Evolutionary conservation across 2,329 filamentous ascomycete species (phyloP).

Genomic region (Fusarium coicis): DNA sequence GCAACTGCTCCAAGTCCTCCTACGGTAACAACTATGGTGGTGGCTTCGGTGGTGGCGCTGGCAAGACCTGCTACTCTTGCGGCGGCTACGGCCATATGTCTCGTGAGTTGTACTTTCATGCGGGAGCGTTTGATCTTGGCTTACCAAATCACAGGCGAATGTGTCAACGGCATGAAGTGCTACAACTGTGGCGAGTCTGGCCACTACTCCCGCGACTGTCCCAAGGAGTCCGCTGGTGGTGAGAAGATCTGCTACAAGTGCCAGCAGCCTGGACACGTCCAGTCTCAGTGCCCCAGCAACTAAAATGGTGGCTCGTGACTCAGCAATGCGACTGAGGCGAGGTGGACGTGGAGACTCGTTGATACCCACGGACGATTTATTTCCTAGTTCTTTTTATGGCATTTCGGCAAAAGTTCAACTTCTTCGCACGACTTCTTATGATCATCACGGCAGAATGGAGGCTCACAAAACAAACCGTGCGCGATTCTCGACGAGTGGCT

Average conservation of each 20-base stretch:
- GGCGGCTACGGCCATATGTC: constrained; percentile 97
- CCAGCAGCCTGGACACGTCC: constrained; percentile 85
- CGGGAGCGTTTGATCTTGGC: neutral
- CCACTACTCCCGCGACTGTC: constrained; percentile 95
- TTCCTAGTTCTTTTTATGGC: constrained; percentile 43
- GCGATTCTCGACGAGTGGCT: constrained; percentile 43
- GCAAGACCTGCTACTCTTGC: constrained; percentile 97
- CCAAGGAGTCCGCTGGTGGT: constrained; percentile 84
- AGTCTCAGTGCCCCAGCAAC: constrained; percentile 91
- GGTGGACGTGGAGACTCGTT: constrained; percentile 56
- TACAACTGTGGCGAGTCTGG: constrained; percentile 98
- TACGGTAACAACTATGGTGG: constrained; percentile 60
- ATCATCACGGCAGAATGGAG: constrained; percentile 45
- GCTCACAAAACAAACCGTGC: constrained; percentile 43
- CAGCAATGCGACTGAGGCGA: constrained; percentile 39
- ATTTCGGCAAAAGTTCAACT: constrained; percentile 47
- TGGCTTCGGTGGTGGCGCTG: constrained; percentile 63
- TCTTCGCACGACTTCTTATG: constrained; percentile 46
- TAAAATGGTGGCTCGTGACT: constrained; percentile 51
- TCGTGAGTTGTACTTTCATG: constrained; percentile 61
- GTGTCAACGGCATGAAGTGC: constrained; percentile 99
- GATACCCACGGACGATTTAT: constrained; percentile 55
- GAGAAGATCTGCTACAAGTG: constrained; percentile 99
- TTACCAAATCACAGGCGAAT: constrained; percentile 71
- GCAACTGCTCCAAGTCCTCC: constrained; percentile 80